phyloP scores from a whole-genome alignment of 2,329 filamentous ascomycete genomes.

The Fusarium foetens region DNA sequence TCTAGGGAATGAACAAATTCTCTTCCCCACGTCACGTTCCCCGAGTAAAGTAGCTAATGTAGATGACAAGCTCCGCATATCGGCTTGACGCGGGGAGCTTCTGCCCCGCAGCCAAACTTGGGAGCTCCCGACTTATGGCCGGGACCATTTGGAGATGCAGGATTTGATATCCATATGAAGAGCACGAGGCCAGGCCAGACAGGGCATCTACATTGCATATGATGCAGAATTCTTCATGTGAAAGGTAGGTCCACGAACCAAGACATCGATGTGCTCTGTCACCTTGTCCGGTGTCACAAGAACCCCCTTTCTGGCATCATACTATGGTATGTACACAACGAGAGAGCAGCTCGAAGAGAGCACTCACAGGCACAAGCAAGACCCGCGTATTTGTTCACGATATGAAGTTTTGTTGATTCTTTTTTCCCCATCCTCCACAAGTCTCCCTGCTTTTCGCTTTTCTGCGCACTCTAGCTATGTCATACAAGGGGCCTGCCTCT shows the following conservation, averaged over 20 bases:
- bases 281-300: neutral
- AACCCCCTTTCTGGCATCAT: neutral
- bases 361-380: neutral
- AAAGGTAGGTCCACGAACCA: neutral
- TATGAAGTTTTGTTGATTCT: conserved; percentile 15
- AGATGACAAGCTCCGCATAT: conserved; percentile 26
- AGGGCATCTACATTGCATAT: neutral
- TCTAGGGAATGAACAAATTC: neutral
- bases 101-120: conserved; percentile 29
- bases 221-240: neutral
- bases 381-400: conserved; percentile 18
- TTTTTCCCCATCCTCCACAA: neutral
- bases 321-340: neutral
- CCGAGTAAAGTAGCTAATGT: neutral
- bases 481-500: conserved; percentile 39
- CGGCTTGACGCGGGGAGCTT: conserved; percentile 32
- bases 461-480: conserved; percentile 38
- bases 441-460: conserved; percentile 36
- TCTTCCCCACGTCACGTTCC: conserved; percentile 12
- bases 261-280: neutral
- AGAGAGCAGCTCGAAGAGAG: neutral
- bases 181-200: neutral
- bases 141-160: conserved; percentile 14
- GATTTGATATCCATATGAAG: conserved; percentile 22
- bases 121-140: conserved; percentile 29